Evolutionary conservation across 2,329 filamentous ascomycete genomes (phyloP).

Genomic region (Exophiala phaeomuriformis): DNA sequence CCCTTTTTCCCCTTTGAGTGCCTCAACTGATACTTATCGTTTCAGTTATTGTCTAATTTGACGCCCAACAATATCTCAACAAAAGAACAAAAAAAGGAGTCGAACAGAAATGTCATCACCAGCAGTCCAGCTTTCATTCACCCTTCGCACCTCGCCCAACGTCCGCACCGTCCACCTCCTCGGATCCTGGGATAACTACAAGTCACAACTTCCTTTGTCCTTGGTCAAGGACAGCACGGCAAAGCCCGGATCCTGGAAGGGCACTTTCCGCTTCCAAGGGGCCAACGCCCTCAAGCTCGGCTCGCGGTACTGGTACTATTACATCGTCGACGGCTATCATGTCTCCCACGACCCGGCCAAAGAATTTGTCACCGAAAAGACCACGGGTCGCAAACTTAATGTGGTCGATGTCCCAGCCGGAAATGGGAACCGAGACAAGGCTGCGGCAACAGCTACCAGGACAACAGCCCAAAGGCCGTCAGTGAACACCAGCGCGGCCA

Average conservation of each 20-base stretch:
- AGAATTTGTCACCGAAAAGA: constrained; percentile 84
- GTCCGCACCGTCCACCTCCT: constrained; percentile 97
- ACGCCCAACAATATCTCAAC: neutral
- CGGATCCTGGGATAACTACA: constrained; percentile 97
- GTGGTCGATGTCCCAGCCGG: constrained; percentile 80
- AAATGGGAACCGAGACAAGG: neutral
- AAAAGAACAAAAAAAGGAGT: neutral
- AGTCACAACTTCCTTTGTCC: constrained; percentile 85
- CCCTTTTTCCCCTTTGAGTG: too few species aligned
- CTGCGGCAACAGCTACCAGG: constrained; percentile 17
- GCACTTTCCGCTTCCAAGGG: constrained; percentile 92
- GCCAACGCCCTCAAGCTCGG: constrained; percentile 70
- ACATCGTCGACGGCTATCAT: constrained; percentile 99
- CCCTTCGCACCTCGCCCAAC: constrained; percentile 88
- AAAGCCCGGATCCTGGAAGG: constrained; percentile 89
- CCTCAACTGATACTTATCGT: too few species aligned
- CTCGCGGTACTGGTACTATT: constrained; percentile 99
- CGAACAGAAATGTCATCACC: constrained; percentile 34
- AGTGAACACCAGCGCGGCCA: constrained; percentile 5
- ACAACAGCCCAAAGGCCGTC: constrained; percentile 36
- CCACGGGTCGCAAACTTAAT: constrained; percentile 93
- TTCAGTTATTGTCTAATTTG: neutral
- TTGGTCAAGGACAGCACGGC: constrained; percentile 62
- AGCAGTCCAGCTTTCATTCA: constrained; percentile 88
- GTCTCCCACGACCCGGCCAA: constrained; percentile 92